These are phyloP conservation scores for Drechslerella coelobrocha DNA, from an alignment of 2,329 filamentous ascomycete species.

Conservation along the genomic window DNA sequence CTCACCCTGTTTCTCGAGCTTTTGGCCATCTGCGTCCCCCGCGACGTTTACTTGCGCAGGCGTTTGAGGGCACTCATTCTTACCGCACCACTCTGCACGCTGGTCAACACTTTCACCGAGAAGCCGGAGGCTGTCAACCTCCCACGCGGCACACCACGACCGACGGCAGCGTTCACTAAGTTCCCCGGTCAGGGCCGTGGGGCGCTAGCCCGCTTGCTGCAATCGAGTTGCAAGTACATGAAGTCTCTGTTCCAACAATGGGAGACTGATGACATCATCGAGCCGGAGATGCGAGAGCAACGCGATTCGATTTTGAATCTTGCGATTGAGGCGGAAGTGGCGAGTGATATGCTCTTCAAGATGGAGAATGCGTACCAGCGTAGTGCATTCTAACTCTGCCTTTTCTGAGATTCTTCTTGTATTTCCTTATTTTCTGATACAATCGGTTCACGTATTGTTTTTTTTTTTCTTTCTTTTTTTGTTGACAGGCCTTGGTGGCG, in stretches of 20 bases:
- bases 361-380: slow-evolving; percentile 16
- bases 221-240: slow-evolving; percentile 16
- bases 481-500: too few relatives aligned
- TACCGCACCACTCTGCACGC: slow-evolving; percentile 16
- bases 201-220: slow-evolving; percentile 16
- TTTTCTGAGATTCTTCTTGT: too few relatives aligned
- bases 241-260: slow-evolving; percentile 16
- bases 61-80: slow-evolving; percentile 25
- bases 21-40: slow-evolving; percentile 15
- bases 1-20: slow-evolving; percentile 29
- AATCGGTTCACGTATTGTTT: too few relatives aligned
- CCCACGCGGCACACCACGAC: neutral
- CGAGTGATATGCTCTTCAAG: slow-evolving; percentile 23
- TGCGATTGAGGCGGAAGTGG: slow-evolving; percentile 33
- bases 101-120: slow-evolving; percentile 30
- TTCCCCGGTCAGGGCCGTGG: slow-evolving; percentile 14
- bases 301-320: slow-evolving; percentile 30
- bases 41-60: slow-evolving; percentile 18
- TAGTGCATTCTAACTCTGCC: slow-evolving; percentile 6
- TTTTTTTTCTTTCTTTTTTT: too few relatives aligned
- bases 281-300: slow-evolving; percentile 19
- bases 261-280: slow-evolving; percentile 21
- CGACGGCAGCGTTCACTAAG: slow-evolving; percentile 22
- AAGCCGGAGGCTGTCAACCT: slow-evolving; percentile 19
- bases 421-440: too few relatives aligned